Percentiles rank a stretch among this genome's conserved stretches.
Evolutionary conservation across 176 grass and related monocot genomes (phyloP).

Genomic region (Oryza rufipogon): DNA sequence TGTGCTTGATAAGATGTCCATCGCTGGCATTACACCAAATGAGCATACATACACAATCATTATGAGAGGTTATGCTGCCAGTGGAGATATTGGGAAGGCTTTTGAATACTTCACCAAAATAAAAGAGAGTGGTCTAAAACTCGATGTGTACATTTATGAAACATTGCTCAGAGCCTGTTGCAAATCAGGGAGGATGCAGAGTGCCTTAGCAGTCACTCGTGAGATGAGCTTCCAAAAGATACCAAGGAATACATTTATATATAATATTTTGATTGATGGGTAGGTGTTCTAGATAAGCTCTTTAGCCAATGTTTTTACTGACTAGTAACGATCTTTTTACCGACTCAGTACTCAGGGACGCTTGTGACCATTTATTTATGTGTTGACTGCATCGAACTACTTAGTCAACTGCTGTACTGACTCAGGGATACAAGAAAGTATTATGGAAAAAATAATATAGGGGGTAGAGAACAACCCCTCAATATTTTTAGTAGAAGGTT

Average conservation of each 20-base stretch:
- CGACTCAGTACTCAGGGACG: neutral
- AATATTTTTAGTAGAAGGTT: neutral
- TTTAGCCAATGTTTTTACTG: slow-evolving; percentile 23
- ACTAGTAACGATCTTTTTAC: neutral
- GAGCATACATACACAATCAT: slow-evolving; percentile 89
- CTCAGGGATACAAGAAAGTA: neutral
- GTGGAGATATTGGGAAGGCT: slow-evolving; percentile 80
- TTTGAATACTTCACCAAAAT: slow-evolving; percentile 96
- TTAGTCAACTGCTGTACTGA: slow-evolving; percentile 26
- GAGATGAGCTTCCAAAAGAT: slow-evolving; percentile 89
- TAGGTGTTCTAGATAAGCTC: slow-evolving; percentile 46
- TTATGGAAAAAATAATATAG: neutral
- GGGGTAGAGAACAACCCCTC: neutral
- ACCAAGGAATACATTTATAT: slow-evolving; percentile 87
- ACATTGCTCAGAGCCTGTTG: slow-evolving; percentile 88
- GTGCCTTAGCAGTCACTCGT: slow-evolving; percentile 81
- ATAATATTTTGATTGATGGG: slow-evolving; percentile 97
- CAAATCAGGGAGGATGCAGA: slow-evolving; percentile 98
- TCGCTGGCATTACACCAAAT: slow-evolving; percentile 70
- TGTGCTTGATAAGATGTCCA: slow-evolving; percentile 79
- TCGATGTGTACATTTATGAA: slow-evolving; percentile 95
- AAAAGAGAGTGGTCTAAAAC: slow-evolving; percentile 75
- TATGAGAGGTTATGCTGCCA: slow-evolving; percentile 88
- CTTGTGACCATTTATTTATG: slow-evolving; percentile 11
- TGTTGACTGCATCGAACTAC: neutral